A percentile compares a stretch with the other conserved stretches of the same genome.
These are phyloP conservation scores for Fusarium sp. DNA, from an alignment of 2,329 filamentous ascomycete species.

Conservation along the genomic window DNA sequence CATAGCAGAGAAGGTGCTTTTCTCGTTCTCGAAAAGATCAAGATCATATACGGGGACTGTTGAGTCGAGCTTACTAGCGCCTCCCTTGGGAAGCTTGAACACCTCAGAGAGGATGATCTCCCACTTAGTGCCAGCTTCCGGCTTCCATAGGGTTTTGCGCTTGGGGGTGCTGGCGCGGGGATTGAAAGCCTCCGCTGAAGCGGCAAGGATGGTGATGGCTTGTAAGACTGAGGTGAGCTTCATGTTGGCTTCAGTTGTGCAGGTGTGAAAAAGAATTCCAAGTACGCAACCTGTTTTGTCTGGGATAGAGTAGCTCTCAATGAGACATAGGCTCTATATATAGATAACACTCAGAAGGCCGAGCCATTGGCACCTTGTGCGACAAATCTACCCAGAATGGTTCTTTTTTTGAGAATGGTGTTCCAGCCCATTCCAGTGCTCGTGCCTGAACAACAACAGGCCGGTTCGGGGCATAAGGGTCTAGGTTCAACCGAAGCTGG, in stretches of 20 bases:
- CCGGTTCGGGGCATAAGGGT: background rate
- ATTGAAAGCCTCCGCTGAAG: accelerated
- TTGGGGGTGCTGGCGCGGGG: background rate
- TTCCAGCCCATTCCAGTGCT: background rate
- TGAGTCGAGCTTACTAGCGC: conserved; percentile 43
- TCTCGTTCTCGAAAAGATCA: conserved; percentile 64
- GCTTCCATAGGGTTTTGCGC: conserved; percentile 57
- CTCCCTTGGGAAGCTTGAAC: conserved; percentile 52
- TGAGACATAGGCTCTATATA: background rate
- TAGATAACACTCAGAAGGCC: too few relatives aligned
- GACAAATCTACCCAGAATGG: background rate
- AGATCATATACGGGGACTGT: conserved; percentile 62
- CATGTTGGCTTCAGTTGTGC: background rate
- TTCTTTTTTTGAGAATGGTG: background rate
- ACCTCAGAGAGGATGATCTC: conserved; percentile 66
- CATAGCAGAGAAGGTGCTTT: conserved; percentile 61
- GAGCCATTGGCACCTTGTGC: too few relatives aligned
- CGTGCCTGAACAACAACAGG: background rate
- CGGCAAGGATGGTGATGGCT: background rate
- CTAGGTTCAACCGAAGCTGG: too few relatives aligned
- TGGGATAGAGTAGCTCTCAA: background rate
- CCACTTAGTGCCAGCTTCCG: conserved; percentile 63
- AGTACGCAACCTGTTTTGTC: too few relatives aligned
- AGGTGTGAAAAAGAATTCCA: accelerated
- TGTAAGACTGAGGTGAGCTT: background rate